Evolutionary conservation across 345 rosid genomes (phyloP).

Genomic region (Hevea brasiliensis): DNA sequence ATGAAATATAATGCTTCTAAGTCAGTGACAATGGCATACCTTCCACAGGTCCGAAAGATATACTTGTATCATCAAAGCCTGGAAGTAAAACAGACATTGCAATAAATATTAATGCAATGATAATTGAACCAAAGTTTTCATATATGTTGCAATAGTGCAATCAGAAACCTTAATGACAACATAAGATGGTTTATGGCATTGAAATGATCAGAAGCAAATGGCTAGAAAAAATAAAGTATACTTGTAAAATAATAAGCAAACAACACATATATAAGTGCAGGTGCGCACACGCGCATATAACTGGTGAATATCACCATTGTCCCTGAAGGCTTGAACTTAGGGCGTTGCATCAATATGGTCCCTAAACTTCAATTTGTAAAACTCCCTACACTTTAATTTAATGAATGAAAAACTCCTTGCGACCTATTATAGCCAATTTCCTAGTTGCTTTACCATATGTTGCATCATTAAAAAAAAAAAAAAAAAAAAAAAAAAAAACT

Average conservation of each 20-base stretch:
- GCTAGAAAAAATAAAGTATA: neutral
- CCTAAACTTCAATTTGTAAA: too few relatives aligned
- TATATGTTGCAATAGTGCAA: neutral
- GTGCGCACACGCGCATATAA: too few relatives aligned
- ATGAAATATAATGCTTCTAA: slow-evolving; percentile 21
- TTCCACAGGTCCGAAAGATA: slow-evolving; percentile 91
- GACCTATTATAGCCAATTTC: too few relatives aligned
- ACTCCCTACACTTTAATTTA: too few relatives aligned
- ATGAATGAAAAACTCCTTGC: too few relatives aligned
- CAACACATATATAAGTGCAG: neutral
- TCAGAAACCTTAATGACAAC: neutral
- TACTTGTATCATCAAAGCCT: slow-evolving; percentile 87
- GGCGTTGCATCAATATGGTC: too few relatives aligned
- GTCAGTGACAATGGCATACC: slow-evolving; percentile 45
- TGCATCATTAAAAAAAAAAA: too few relatives aligned
- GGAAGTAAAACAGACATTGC: slow-evolving; percentile 31
- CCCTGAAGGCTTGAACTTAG: too few relatives aligned
- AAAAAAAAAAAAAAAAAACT: too few relatives aligned
- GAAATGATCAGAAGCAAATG: neutral
- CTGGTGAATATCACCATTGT: too few relatives aligned
- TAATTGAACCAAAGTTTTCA: slow-evolving; percentile 3
- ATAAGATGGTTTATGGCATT: neutral
- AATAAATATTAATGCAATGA: slow-evolving; percentile 1
- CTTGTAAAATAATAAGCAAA: neutral
- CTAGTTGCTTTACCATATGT: too few relatives aligned